Base-by-base conservation (phyloP, 371 early-diverging fungal genomes). In the Zancudomyces culisetae region DNA sequence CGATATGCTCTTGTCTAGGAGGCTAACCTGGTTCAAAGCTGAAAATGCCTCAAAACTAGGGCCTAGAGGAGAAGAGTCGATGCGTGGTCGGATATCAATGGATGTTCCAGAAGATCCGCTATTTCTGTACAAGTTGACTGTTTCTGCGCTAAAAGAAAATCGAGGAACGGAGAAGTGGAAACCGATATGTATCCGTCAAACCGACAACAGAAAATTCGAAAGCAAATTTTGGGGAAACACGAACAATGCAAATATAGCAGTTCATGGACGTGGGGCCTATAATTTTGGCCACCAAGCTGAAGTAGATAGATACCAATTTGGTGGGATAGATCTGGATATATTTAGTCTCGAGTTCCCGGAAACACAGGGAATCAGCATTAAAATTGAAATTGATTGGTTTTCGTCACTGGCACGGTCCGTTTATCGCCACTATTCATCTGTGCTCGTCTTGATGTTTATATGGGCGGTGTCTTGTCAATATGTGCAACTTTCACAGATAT, bases 221-320 rank as follows among this genome's bases (percentile, higher is more conserved):
- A 77, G 78, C 48, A 81, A 78, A 47, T 83, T 77, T 49, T 73
- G 78, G 55, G 48, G 26, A 24, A 22, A 26, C 3, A 6, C 48
- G 4, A 47, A 47, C n/a, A n/a, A 18, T 22, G 48, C 27, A 6
- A 47, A 78, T 29, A 48, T 86, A 13, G 75, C 80, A 1, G 74
- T 83, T 47, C 86, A 86, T 46, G 84, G 85, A 2, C 75, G 78
- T 15, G 71, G 80, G 1, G 76, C 82, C 0, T 85, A 76, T 70
- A 58, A 70, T 20, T 1, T 42, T 23, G 30, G 46, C 19, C 20
- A 43, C 2, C 10, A 43, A 41, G 20, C 15, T 28, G 22, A 28
- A 22, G 15, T 18, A 39, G 3, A 47, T 40, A 1, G 42, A 35
- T 2, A 27, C n/a, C 18, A 58, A 53, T 60, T 68, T 58, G 60